Base-by-base conservation (phyloP, 345 rosid genomes). In the Turritis glabra region DNA sequence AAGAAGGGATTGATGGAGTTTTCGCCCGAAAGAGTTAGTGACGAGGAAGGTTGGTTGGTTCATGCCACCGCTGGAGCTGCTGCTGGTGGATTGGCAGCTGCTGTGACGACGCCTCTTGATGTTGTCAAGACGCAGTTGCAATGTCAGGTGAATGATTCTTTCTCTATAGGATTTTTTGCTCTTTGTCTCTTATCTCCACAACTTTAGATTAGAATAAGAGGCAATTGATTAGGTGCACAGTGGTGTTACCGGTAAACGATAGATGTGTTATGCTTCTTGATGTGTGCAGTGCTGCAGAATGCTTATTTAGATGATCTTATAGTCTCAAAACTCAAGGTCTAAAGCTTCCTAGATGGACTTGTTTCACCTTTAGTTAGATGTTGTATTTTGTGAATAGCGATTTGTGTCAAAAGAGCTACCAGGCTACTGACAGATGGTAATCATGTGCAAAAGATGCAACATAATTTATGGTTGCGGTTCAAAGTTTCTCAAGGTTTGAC, bases 91-190 rank as follows among this genome's bases (percentile, higher is more conserved):
- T 56, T 88, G 47, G 99, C 96, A 0, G 96, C 98, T 29, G 96
- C 85, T 9, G 62, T 89, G 5, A 95, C 97, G 0, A 90, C 96
- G 4, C 99, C 96, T 3, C 89, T 92, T 13, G 97, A 95, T 50
- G 97, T 92, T 38, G 97, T 92, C 26, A 95, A 95, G 82, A 95
- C 99, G 54, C 97, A 92, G 82, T 77, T 95, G 85, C 99, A 95
- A 83, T 92, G 99, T 67, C 99, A 92, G 99, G 99, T 95, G 13
- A 27, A 32, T 52, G 27, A 46, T 54, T 53, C n/a, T 14, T 76
- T 35, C 57, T 27, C 26, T 37, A 0, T 27, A n/a, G 50, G 2
- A 2, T 18, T 56, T 26, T 1, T 17, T 74, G n/a, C 3, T 21
- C 29, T 47, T 66, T 75, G 33, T 57, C 48, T 73, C 38, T 74